Base-by-base conservation (phyloP, 2,329 filamentous ascomycete species). In the Paracorniculantispora psalliotae region DNA sequence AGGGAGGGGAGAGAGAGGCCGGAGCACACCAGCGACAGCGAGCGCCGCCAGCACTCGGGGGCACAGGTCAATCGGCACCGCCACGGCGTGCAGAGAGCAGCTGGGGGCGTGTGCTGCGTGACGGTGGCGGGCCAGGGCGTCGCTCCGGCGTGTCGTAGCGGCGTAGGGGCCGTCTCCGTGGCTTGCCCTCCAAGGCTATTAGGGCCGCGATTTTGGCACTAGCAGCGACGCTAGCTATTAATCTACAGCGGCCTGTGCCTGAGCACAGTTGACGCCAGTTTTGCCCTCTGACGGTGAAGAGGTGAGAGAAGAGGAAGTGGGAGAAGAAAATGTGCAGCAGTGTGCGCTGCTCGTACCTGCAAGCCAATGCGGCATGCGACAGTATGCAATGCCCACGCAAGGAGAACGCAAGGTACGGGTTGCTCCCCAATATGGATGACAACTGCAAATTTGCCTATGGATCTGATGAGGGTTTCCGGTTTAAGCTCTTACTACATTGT, bases 221-320 rank as follows among this genome's bases (percentile, higher is more conserved):
- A 44, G 51, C 46, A 48, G 46, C 35, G 26, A 30, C 51, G 41
- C 51, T 54, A 54, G 39, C 51, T 46, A 43, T 53, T 53, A 21
- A 53, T 53, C 51, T 30, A 53, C 46, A 48, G 46, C 46, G 51
- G 37, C 17, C 23, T 28, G 51, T 53, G 51, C 37, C 37, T 53
- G 37, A 30, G 50, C 50, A 30, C 50, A n/a, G 15, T 30, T 37
- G 33, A 21, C 25, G 15, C 25, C 19, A 30, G 25, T 30, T 15
- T 37, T 33, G 30, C 30, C 12, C 12, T 33, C 12, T 33, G 30
- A 37, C n/a, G n/a, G n/a, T 37, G 5, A 37, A 37, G 10, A 37
- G 3, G 4, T 37, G 6, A 33, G 6, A 43, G 19, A 10, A 21
- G 21, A 25, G 41, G 25, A 44, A 4, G 21, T 9, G 12, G 21